Evolutionary conservation across 2,329 filamentous ascomycete species (phyloP).

Genomic region (Talaromyces sp.): DNA sequence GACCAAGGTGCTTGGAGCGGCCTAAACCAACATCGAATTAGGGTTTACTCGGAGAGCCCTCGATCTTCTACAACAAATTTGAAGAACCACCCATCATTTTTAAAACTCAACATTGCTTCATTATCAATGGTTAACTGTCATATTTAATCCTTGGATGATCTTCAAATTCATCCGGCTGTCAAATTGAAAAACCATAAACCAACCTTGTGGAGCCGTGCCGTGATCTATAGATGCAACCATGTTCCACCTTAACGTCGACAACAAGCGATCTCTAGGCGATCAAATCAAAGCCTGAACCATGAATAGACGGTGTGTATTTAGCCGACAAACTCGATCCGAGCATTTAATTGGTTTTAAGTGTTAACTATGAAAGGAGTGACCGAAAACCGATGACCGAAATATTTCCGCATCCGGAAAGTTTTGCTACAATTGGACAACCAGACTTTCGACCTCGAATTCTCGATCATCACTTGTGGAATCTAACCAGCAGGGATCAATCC

Average conservation of each 20-base stretch:
- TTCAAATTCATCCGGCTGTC: neutral
- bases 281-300: neutral
- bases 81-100: neutral
- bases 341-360: neutral
- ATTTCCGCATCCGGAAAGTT: slow-evolving; percentile 8
- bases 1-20: neutral
- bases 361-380: neutral
- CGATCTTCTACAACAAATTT: neutral
- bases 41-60: neutral
- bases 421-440: neutral
- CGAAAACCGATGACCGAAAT: neutral
- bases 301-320: neutral
- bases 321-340: neutral
- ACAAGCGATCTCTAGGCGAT: neutral
- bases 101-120: too few relatives aligned
- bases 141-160: neutral
- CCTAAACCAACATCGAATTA: neutral
- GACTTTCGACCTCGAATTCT: neutral
- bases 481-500: neutral
- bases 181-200: neutral
- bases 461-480: neutral
- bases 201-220: slow-evolving; percentile 1
- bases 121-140: neutral
- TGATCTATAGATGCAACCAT: neutral
- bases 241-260: neutral